Evolutionary conservation across 768 basidiomycete genomes (phyloP), one percentile per base, ranked within the genome.

Genomic region (Trametes gibbosa): DNA sequence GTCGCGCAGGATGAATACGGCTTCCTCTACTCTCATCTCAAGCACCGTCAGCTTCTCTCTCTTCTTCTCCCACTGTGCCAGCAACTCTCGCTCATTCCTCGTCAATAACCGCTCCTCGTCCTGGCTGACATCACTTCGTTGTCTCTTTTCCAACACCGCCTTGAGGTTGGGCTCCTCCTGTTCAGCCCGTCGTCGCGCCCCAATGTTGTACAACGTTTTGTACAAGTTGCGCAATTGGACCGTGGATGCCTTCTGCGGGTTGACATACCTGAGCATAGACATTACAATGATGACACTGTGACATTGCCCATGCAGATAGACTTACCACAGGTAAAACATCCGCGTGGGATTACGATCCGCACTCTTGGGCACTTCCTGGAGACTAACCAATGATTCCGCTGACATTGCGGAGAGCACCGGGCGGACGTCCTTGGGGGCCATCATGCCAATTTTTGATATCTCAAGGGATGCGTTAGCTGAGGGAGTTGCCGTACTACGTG

Each of bases 381-480:
- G 87, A 68, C 90, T 92, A 65, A 98, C 86, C 53, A 98, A 70
- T 34, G 85, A 87, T 68, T 95, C 87, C 2, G 86, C 79, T 13
- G 92, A 86, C 50, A 99, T 81, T 3, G 84, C 83, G 19, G 90
- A 82, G 53, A 98, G 78, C 45, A 92, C 75, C 12, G 88, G 86
- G 52, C 95, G 86, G 53, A 91, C 88, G 63, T 94, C 90, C 70
- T 92, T 93, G 34, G 89, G 80, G 1, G 92, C 83, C 79, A 98
- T 89, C 91, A 99, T 92, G 17, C 92, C 91, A 50, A 89, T 79
- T 72, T 96, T 96, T 29, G 92, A 90, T 48, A 99, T 86, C 95
- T 98, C 64, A 14, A 29, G 17, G 35, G 10, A 9, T 41, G 24
- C 23, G 55, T 49, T 8, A 49, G 1, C 17, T 4, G 17, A 16